These are phyloP conservation scores for Toxicodendron radicans DNA, from an alignment of 345 rosid genomes.

Conservation along the genomic window DNA sequence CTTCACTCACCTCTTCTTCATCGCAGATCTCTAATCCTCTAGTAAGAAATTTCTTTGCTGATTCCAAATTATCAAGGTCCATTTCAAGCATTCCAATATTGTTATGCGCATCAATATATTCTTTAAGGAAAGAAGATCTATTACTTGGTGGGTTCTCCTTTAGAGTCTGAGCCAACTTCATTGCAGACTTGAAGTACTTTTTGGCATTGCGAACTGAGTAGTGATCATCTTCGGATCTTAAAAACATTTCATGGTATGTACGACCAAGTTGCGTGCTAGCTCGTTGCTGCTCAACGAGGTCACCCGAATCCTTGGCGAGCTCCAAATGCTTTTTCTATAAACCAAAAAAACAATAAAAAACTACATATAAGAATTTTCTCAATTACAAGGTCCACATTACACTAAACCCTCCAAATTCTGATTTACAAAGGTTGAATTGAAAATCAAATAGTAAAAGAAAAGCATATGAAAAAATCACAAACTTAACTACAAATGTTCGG, in stretches of 20 bases:
- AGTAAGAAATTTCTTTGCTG: conserved; percentile 52
- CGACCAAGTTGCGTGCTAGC: conserved; percentile 93
- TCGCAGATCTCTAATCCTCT: conserved; percentile 79
- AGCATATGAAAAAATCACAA: neutral
- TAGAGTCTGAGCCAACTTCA: conserved; percentile 65
- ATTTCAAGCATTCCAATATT: conserved; percentile 89
- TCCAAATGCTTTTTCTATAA: conserved; percentile 83
- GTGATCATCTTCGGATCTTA: conserved; percentile 63
- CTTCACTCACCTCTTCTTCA: conserved; percentile 77
- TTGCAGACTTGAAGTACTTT: conserved; percentile 79
- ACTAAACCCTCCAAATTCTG: neutral
- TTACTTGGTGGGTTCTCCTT: conserved; percentile 62
- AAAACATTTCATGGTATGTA: conserved; percentile 75
- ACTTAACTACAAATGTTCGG: too few species aligned
- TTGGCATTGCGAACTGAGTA: conserved; percentile 68
- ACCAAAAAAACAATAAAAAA: neutral
- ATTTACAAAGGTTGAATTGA: neutral
- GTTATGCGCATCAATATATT: conserved; percentile 86
- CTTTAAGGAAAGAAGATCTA: conserved; percentile 69
- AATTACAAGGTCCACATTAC: neutral
- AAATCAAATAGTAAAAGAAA: neutral
- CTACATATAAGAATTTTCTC: neutral
- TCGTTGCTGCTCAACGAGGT: conserved; percentile 88
- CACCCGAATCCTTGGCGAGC: conserved; percentile 70
- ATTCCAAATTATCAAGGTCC: conserved; percentile 83